Evolutionary conservation across 768 basidiomycete species (phyloP), one percentile per base, ranked within the genome.

Genomic region (Podaxis sp.): DNA sequence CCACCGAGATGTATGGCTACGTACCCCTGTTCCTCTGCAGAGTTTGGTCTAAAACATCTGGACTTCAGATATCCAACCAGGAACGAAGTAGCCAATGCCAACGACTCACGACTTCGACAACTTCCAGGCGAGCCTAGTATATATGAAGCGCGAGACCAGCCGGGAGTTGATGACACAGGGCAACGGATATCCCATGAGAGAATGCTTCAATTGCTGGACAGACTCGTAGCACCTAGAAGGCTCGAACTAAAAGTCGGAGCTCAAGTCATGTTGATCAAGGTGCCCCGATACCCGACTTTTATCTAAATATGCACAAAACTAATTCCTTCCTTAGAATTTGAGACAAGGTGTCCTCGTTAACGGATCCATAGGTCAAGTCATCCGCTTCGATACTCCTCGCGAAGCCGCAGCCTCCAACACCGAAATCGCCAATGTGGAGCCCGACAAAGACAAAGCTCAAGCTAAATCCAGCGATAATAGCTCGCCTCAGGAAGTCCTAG

Each of bases 211-310:
- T 70, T 85, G 3, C 72, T 89, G 44, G 82, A 89, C 30, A 78
- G 82, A n/a, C 83, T 93, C 19, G 82, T 93, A 61, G 87, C 82
- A 12, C 82, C 79, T 4, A 75, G 75, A 56, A 52, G 39, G 8
- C 71, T 86, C 30, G 70, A 70, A n/a, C 69, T 86, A 44, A 87
- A 87, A 75, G 85, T 84, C 39, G 89, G 88, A 12, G 91, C 93
- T 2, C 95, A 96, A 71, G 95, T 96, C 3, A 93, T 93, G 92
- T 71, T 91, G 2, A 80, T 90, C 66, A 90, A 90, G 79, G 89
- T 86, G 63, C 7, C 52, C 52, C 11, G 28, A 26, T 0, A 2
- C 4, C n/a, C 44, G 17, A 19, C 19, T 53, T 30, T n/a, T 17
- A 48, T 30, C 24, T 9, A 2, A 7, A 40, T 9, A 13, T 4